Conservation (phyloP, 2,329 filamentous ascomycete genomes). For the Westerdykella aurantiaca region DNA sequence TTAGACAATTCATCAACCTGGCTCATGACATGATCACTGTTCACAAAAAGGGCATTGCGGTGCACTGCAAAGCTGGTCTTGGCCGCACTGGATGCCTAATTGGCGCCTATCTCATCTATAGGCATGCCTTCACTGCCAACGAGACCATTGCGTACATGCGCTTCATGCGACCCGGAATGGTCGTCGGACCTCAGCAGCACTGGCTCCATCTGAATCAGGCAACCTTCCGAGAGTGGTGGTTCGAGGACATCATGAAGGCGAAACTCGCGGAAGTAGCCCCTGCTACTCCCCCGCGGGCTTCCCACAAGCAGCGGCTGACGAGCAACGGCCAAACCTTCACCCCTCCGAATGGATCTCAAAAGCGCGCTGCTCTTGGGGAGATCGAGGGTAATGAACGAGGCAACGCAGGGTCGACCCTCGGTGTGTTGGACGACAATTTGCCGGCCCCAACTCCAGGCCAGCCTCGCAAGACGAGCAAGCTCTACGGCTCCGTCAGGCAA, state of each 20-base stretch:
- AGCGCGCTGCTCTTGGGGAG: slow-evolving; percentile 84
- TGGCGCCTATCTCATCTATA: slow-evolving; percentile 94
- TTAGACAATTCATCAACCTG: slow-evolving; percentile 89
- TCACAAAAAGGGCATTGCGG: slow-evolving; percentile 87
- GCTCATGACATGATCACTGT: slow-evolving; percentile 91
- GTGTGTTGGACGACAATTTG: slow-evolving; percentile 80
- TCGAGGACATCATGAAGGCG: slow-evolving; percentile 71
- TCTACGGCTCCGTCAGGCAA: slow-evolving; percentile 46
- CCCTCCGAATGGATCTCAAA: slow-evolving; percentile 71
- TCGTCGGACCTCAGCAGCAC: slow-evolving; percentile 96
- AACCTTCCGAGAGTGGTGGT: slow-evolving; percentile 97
- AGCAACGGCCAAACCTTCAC: slow-evolving; percentile 71
- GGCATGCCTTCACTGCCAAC: slow-evolving; percentile 94
- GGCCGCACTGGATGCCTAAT: slow-evolving; percentile 94
- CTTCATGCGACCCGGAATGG: slow-evolving; percentile 98
- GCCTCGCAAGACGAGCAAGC: slow-evolving; percentile 78
- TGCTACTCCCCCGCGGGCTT: slow-evolving; percentile 53
- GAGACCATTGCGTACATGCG: slow-evolving; percentile 98
- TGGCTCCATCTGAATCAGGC: slow-evolving; percentile 98
- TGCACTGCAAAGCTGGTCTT: slow-evolving; percentile 97
- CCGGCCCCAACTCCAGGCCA: slow-evolving; percentile 94
- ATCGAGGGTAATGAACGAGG: slow-evolving; percentile 71
- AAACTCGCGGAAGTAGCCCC: slow-evolving; percentile 62
- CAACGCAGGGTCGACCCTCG: slow-evolving; percentile 46
- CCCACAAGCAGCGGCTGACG: slow-evolving; percentile 45